Base-by-base conservation (phyloP, 1,284 basidiomycete genomes). In the Papiliotrema flavescens region DNA sequence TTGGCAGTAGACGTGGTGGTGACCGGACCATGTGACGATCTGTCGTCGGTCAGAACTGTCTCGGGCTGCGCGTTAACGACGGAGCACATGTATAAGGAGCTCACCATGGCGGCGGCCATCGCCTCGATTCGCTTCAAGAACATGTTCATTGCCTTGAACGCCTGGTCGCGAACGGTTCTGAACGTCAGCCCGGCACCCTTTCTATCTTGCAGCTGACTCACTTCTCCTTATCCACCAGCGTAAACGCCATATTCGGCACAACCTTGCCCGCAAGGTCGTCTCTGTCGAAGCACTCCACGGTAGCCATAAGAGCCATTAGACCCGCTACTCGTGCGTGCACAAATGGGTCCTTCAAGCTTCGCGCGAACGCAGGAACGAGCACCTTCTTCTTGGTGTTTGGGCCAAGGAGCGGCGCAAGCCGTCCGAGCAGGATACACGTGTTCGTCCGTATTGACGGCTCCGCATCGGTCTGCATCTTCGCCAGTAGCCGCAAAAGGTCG, bases 401-500 rank as follows among this genome's bases (percentile, higher is more conserved):
- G 1, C 88, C 87, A 1, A 98, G 80, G 2, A 84, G 83, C 0
- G 91, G 91, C 0, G 89, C 91, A 3, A 99, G 82, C 11, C 94
- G 83, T 9, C 95, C 95, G 42, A 99, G 85, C 3, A 98, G 83
- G 62, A 98, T 96, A 69, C 93, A 98, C 0, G 95, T 97, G 71
- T 98, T 98, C 14, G 95, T 98, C 41, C 96, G 85, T 66, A 98
- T 97, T 1, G 92, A 94, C 0, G 94, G 84, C 76, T 98, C 95
- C 0, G 86, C 80, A 70, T 98, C 95, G 19, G 83, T 85, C 78
- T 98, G 96, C 76, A 90, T 89, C 65, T 90, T 90, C 1, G 95
- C 95, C 19, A 99, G 84, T 59, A 90, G 83, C 3, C 94, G 87
- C 1, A 98, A 83, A 28, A 98, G 84, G 58, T 99, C 96, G 64